Conservation (phyloP, 2,329 filamentous ascomycete genomes). For the Juglanconis juglandina region DNA sequence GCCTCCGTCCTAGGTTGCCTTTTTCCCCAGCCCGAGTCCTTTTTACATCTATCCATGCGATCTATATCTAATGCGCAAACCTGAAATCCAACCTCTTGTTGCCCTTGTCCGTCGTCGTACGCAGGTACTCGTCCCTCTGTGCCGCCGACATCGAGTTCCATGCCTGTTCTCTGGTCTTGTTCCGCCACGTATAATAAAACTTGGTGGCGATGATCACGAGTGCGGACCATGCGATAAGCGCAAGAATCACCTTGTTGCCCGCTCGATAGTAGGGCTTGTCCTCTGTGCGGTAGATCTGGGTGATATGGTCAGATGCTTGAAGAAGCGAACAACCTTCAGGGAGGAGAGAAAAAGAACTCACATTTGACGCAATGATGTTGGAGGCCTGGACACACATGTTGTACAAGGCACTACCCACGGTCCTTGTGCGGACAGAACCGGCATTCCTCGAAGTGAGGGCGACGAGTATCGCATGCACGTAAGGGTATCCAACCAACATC, state of each 20-base stretch:
- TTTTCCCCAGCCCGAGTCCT: too few species aligned
- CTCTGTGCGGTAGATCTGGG: constrained; percentile 30
- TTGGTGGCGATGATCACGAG: constrained; percentile 28
- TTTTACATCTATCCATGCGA: background rate
- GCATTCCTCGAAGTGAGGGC: constrained; percentile 60
- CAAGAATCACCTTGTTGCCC: constrained; percentile 40
- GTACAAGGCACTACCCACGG: constrained; percentile 59
- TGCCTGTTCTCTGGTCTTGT: constrained; percentile 24
- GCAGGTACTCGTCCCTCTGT: constrained; percentile 35
- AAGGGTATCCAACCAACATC: constrained; percentile 46
- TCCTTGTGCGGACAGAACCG: constrained; percentile 58
- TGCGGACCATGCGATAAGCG: constrained; percentile 35
- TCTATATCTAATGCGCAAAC: constrained; percentile 25
- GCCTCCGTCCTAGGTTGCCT: too few species aligned
- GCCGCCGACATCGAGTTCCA: constrained; percentile 30
- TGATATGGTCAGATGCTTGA: background rate
- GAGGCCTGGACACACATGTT: constrained; percentile 51
- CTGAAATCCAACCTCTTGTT: constrained; percentile 35
- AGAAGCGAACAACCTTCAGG: too few species aligned
- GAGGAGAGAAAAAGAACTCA: constrained; percentile 13
- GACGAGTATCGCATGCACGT: constrained; percentile 40
- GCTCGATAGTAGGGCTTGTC: constrained; percentile 46
- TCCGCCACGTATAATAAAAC: constrained; percentile 30
- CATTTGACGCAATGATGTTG: constrained; percentile 40
- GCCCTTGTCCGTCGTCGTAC: constrained; percentile 39